phyloP scores from a whole-genome alignment of 495 filamentous ascomycete species.

The Penicillium fimorum region DNA sequence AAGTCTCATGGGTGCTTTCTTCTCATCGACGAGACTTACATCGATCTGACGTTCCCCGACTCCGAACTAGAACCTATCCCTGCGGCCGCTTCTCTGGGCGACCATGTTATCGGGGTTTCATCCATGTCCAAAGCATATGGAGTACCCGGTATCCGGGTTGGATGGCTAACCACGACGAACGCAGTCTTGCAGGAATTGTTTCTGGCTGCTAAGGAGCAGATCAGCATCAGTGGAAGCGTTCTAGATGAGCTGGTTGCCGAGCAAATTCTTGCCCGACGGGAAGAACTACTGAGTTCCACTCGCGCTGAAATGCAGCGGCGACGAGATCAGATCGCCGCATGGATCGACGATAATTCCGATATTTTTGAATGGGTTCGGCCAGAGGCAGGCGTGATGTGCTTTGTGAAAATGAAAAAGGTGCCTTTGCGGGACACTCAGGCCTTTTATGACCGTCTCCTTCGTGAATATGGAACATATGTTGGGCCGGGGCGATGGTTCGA shows the following conservation, averaged over 20 bases:
- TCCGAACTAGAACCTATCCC: not conserved
- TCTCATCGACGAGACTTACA: not conserved
- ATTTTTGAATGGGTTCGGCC: slow-evolving; percentile 1
- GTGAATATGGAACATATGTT: slow-evolving; percentile 4
- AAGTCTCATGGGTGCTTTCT: not conserved
- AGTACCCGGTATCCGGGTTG: slow-evolving; percentile 1
- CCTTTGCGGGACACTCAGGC: not conserved
- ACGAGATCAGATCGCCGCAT: not conserved
- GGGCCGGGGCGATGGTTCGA: slow-evolving; percentile 6
- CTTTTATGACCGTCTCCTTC: slow-evolving; percentile 2
- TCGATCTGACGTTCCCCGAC: too few relatives aligned
- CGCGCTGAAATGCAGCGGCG: not conserved
- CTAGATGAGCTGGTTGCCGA: slow-evolving; percentile 1
- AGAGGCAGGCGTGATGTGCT: slow-evolving; percentile 1
- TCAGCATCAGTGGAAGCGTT: slow-evolving; percentile 7
- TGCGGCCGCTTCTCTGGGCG: not conserved
- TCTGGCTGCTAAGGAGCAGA: slow-evolving; percentile 4
- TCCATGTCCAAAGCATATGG: slow-evolving; percentile 4
- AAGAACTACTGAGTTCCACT: not conserved
- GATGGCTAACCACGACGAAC: not conserved
- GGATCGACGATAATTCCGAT: slow-evolving; percentile 2
- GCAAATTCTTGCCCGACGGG: not conserved
- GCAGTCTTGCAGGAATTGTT: not conserved
- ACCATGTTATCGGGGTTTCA: slow-evolving; percentile 3
- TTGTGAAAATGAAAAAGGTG: not conserved